Conservation (phyloP, 2,329 filamentous ascomycete genomes). For the Aspergillus piperis region DNA sequence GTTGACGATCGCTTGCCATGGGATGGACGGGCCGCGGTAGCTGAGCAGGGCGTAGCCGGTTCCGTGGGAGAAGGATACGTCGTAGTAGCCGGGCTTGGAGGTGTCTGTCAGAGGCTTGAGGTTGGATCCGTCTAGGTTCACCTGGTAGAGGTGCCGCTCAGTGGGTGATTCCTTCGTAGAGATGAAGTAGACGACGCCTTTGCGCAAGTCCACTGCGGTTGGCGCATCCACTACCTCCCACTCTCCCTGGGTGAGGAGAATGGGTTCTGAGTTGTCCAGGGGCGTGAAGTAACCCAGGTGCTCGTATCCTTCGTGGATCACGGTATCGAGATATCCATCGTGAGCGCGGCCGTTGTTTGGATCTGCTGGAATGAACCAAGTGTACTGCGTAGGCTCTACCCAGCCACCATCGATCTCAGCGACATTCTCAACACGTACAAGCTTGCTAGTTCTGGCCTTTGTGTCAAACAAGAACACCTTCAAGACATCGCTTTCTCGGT, state of each 20-base stretch:
- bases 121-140: slow-evolving; percentile 76
- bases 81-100: slow-evolving; percentile 73
- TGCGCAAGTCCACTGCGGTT: slow-evolving; percentile 77
- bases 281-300: slow-evolving; percentile 93
- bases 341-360: slow-evolving; percentile 70
- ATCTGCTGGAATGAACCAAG: slow-evolving; percentile 83
- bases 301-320: slow-evolving; percentile 83
- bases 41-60: slow-evolving; percentile 81
- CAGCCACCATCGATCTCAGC: slow-evolving; percentile 88
- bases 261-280: slow-evolving; percentile 76
- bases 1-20: slow-evolving; percentile 86
- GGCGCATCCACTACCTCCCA: slow-evolving; percentile 93
- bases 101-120: slow-evolving; percentile 74
- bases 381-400: slow-evolving; percentile 91
- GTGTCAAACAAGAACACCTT: slow-evolving; percentile 86
- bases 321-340: slow-evolving; percentile 90
- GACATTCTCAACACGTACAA: slow-evolving; percentile 77
- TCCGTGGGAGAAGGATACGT: slow-evolving; percentile 77
- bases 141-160: slow-evolving; percentile 88
- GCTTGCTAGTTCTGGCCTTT: slow-evolving; percentile 68
- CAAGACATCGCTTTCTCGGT: slow-evolving; percentile 89
- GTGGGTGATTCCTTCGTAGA: slow-evolving; percentile 84
- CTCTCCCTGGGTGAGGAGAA: slow-evolving; percentile 80
- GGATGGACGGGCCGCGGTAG: slow-evolving; percentile 81
- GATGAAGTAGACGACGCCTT: slow-evolving; percentile 88